Conservation (phyloP, 176 grass and related monocot species). For the Chrysopogon serrulatus region DNA sequence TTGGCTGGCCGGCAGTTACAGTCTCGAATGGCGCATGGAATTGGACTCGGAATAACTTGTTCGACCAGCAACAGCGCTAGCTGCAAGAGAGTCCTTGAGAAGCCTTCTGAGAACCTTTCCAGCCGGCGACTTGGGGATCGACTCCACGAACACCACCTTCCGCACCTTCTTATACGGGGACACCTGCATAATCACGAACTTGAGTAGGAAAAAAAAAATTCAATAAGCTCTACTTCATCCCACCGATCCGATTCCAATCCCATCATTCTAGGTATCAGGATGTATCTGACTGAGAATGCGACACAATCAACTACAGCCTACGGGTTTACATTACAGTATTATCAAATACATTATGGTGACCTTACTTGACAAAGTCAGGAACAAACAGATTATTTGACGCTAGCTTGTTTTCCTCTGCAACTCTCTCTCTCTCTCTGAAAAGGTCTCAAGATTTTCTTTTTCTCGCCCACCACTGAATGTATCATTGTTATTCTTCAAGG, state of each 20-base stretch:
- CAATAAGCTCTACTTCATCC: background rate
- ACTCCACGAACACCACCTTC: conserved; percentile 82
- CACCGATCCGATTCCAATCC: background rate
- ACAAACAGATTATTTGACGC: conserved; percentile 10
- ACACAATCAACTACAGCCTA: background rate
- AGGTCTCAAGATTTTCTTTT: background rate
- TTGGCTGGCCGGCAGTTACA: conserved; percentile 19
- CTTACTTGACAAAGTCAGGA: conserved; percentile 6
- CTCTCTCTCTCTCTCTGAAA: background rate
- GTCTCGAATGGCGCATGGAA: conserved; percentile 18
- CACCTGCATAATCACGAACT: conserved; percentile 42
- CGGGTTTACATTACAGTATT: background rate
- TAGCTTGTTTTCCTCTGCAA: background rate
- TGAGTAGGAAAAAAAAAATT: background rate
- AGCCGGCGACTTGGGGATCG: conserved; percentile 71
- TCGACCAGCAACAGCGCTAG: background rate
- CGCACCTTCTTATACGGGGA: conserved; percentile 87
- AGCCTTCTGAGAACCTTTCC: conserved; percentile 79
- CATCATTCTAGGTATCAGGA: background rate
- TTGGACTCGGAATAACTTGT: background rate
- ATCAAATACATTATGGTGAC: background rate
- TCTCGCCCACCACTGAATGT: background rate
- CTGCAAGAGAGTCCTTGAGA: conserved; percentile 40
- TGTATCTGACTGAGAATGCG: background rate
- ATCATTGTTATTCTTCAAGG: background rate